phyloP scores from a whole-genome alignment of 345 rosid genomes.

The Aquilaria malaccensis region DNA sequence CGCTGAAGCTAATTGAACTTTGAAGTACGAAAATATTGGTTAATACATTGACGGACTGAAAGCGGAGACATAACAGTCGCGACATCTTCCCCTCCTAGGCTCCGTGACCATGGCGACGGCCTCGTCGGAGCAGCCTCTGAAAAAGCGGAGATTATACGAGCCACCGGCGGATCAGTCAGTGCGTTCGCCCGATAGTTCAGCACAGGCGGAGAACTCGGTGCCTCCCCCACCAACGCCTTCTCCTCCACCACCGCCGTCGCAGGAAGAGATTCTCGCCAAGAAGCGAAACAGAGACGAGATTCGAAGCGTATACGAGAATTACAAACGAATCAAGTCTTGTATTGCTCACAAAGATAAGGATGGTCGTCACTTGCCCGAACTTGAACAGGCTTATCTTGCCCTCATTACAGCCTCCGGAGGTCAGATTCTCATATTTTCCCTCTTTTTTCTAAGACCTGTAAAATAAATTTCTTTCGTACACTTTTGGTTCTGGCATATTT shows the following conservation, averaged over 20 bases:
- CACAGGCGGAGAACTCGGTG: constrained; percentile 18
- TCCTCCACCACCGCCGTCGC: constrained; percentile 54
- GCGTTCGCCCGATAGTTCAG: constrained; percentile 20
- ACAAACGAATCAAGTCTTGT: constrained; percentile 63
- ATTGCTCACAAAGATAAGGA: constrained; percentile 46
- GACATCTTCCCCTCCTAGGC: constrained; percentile 5
- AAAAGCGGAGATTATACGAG: constrained; percentile 79
- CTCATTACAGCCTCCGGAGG: constrained; percentile 79
- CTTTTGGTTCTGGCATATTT: too few species aligned
- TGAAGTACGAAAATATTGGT: too few species aligned
- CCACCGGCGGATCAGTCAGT: constrained; percentile 25
- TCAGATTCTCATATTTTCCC: constrained; percentile 2
- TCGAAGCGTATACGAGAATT: constrained; percentile 66
- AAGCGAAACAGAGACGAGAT: constrained; percentile 80
- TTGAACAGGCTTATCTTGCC: constrained; percentile 70
- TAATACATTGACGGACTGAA: too few species aligned
- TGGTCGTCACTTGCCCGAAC: constrained; percentile 37
- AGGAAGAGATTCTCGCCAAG: constrained; percentile 55
- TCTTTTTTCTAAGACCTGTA: neutral
- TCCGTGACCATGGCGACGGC: constrained; percentile 30
- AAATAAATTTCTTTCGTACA: too few species aligned
- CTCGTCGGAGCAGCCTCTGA: constrained; percentile 82
- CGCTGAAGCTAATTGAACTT: too few species aligned
- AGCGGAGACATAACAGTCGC: neutral
- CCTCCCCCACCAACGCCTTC: constrained; percentile 52